Conservation (phyloP, 2,329 filamentous ascomycete genomes). For the Dactylellina leptospora region DNA sequence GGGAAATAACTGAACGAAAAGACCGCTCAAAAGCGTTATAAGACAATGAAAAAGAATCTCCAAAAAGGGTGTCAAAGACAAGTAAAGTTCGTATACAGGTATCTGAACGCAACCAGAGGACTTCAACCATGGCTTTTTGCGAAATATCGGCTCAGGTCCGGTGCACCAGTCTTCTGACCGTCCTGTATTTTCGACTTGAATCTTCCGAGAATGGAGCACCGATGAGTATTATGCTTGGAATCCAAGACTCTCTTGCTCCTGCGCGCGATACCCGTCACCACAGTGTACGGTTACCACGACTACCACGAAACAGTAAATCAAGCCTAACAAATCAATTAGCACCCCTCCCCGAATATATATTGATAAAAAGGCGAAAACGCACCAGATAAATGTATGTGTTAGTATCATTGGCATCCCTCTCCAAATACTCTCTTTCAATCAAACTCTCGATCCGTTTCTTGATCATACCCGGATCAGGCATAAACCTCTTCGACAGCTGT, state of each 20-base stretch:
- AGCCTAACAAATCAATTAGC: slow-evolving; percentile 25
- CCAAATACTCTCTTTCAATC: slow-evolving; percentile 67
- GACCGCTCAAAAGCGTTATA: not conserved
- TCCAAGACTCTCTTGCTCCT: no score
- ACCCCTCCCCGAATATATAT: not conserved
- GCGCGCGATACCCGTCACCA: no score
- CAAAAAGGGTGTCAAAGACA: no score
- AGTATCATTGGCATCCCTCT: slow-evolving; percentile 61
- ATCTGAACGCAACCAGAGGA: not conserved
- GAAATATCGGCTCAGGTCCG: no score
- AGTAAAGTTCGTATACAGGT: not conserved
- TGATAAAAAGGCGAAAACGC: slow-evolving; percentile 13
- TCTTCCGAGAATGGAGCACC: no score
- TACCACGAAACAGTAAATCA: not conserved
- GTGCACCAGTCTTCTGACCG: no score
- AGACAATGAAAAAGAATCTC: not conserved
- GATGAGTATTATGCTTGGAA: no score
- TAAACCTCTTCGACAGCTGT: slow-evolving; percentile 64
- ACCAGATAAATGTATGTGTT: slow-evolving; percentile 64
- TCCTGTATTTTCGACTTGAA: no score
- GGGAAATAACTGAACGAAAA: no score
- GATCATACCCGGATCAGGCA: slow-evolving; percentile 66
- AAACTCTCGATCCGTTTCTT: slow-evolving; percentile 66
- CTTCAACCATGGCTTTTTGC: no score
- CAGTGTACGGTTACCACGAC: no score